phyloP scores from a whole-genome alignment of 768 basidiomycete species.

The Tylopilus cervinicoccineus region DNA sequence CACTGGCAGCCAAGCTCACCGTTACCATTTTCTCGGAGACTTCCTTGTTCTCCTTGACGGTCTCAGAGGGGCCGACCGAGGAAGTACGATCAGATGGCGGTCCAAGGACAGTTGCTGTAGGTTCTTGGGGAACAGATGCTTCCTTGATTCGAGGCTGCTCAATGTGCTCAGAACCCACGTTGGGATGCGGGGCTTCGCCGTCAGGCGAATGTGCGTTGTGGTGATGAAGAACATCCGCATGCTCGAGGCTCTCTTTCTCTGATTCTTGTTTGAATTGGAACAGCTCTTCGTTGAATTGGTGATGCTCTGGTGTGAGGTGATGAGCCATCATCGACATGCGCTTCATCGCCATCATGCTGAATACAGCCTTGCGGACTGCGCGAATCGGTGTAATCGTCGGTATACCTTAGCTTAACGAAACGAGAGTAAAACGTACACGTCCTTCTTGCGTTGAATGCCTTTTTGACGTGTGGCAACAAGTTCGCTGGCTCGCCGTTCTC shows the following conservation, averaged over 20 bases:
- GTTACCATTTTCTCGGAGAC: constrained; percentile 24
- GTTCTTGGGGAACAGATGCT: not conserved
- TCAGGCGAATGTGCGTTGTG: constrained; percentile 31
- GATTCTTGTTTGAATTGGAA: constrained; percentile 78
- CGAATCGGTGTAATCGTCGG: constrained; percentile 3
- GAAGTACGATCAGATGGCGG: constrained; percentile 2
- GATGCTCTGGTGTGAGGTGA: constrained; percentile 39
- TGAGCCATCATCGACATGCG: constrained; percentile 60
- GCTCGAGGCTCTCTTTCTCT: constrained; percentile 44
- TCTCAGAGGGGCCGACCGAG: constrained; percentile 2
- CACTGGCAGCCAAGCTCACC: constrained; percentile 29
- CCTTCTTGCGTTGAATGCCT: constrained; percentile 82
- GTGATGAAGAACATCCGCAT: constrained; percentile 47
- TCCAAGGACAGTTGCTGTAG: not conserved
- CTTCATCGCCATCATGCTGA: constrained; percentile 82
- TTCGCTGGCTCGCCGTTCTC: constrained; percentile 60
- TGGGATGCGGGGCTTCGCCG: not conserved
- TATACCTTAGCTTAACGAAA: not conserved
- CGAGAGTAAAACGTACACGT: constrained; percentile 55
- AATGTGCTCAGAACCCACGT: not conserved
- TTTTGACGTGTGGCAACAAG: constrained; percentile 86
- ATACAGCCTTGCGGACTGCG: constrained; percentile 83
- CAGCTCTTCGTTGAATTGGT: constrained; percentile 55
- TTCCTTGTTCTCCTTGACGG: constrained; percentile 20
- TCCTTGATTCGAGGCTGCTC: not conserved